Conservation (phyloP, 2,329 filamentous ascomycete genomes). For the Raffaelea ambrosiae region DNA sequence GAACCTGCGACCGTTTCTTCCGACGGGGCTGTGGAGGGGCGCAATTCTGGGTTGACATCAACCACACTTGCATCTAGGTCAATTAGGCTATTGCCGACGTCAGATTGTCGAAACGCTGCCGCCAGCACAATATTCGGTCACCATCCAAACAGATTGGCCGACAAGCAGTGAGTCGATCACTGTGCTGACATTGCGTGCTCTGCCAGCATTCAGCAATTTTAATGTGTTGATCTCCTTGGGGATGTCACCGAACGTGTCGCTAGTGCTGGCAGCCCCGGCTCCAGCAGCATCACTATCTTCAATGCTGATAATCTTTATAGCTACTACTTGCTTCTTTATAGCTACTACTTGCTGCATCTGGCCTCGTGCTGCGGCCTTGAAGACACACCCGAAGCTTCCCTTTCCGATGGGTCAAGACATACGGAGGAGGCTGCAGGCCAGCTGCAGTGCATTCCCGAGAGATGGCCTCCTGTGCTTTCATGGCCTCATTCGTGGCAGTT, state of each 20-base stretch:
- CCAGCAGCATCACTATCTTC: slow-evolving; percentile 57
- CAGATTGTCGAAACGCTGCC: slow-evolving; percentile 60
- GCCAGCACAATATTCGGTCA: slow-evolving; percentile 76
- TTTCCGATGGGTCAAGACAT: slow-evolving; percentile 58
- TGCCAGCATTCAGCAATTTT: slow-evolving; percentile 61
- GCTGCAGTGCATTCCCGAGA: slow-evolving; percentile 24
- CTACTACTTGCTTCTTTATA: slow-evolving; percentile 46
- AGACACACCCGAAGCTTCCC: slow-evolving; percentile 57
- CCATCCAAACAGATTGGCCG: slow-evolving; percentile 75
- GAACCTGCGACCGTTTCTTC: no score
- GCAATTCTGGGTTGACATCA: no score
- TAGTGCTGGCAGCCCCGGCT: slow-evolving; percentile 36
- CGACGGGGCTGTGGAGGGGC: no score
- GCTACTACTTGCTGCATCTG: slow-evolving; percentile 14
- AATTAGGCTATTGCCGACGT: no score
- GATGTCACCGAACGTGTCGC: slow-evolving; percentile 57
- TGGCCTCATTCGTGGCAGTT: slow-evolving; percentile 53
- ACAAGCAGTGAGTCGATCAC: slow-evolving; percentile 71
- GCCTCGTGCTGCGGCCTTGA: slow-evolving; percentile 35
- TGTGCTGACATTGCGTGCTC: slow-evolving; percentile 69
- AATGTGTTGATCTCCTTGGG: slow-evolving; percentile 62
- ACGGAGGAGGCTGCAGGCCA: slow-evolving; percentile 47
- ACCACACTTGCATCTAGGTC: no score
- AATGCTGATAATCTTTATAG: slow-evolving; percentile 70
- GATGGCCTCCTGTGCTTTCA: slow-evolving; percentile 45